These are phyloP conservation scores for Mucor lusitanicus DNA, from an alignment of 371 early-diverging fungal genomes.

Conservation along the genomic window DNA sequence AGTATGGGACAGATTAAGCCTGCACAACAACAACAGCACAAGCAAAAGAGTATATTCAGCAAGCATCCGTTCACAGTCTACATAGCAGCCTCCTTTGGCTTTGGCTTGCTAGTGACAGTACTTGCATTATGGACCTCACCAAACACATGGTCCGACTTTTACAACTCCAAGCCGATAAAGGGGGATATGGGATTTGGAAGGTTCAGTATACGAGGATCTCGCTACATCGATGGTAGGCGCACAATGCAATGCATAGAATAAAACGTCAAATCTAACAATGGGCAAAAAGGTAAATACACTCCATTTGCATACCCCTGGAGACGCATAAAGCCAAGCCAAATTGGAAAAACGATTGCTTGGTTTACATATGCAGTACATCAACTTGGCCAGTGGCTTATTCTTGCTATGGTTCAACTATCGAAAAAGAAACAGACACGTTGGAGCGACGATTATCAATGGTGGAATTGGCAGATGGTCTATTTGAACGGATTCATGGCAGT, in stretches of 20 bases:
- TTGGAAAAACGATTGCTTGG: slow-evolving; percentile 33
- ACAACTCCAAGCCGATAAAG: slow-evolving; percentile 36
- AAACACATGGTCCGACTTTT: slow-evolving; percentile 35
- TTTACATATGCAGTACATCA: slow-evolving; percentile 36
- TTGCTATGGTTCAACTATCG: slow-evolving; percentile 26
- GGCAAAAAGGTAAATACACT: slow-evolving; percentile 30
- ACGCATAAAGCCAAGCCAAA: slow-evolving; percentile 15
- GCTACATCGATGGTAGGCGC: slow-evolving; percentile 30
- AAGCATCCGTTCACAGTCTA: slow-evolving; percentile 4
- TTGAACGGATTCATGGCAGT: slow-evolving; percentile 38
- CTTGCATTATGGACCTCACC: slow-evolving; percentile 19
- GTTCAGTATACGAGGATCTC: slow-evolving; percentile 41
- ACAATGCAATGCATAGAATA: no score
- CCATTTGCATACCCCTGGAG: slow-evolving; percentile 52
- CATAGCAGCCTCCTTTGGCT: slow-evolving; percentile 13
- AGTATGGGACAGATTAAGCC: not conserved
- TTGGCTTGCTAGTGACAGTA: slow-evolving; percentile 14
- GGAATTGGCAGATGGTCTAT: slow-evolving; percentile 49
- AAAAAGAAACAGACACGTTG: slow-evolving; percentile 25
- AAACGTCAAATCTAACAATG: no score
- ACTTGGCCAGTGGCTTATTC: slow-evolving; percentile 38
- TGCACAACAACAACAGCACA: not conserved
- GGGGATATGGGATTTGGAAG: slow-evolving; percentile 48
- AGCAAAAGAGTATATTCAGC: not conserved
- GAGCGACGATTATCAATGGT: slow-evolving; percentile 37